Evolutionary conservation across 306 rosid genomes (phyloP), one percentile per base, ranked within the genome.

Genomic region (Hippophae gyantsensis): DNA sequence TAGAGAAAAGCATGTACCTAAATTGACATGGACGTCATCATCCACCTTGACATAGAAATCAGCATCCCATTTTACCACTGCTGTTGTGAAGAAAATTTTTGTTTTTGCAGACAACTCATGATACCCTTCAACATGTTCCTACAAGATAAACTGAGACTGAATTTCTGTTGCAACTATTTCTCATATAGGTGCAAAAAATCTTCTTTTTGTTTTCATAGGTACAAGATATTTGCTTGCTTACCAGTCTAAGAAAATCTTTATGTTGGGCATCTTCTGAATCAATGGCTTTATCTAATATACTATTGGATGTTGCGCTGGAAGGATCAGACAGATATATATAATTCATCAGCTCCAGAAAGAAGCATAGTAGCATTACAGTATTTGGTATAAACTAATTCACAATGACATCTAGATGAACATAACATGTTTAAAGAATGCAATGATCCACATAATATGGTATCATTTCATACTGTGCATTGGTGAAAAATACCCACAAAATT

Each of bases 121-220:
- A 72, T 93, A 86, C 64, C 99, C 99, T 86, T 93, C 97, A 67
- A 93, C 86, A 58, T 88, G 99, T 67, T 93, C 90, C 99, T 93
- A 64, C 75, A 80, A 56, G 44, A 61, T 18, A 62, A 71, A 57
- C 57, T 66, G 67, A 72, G 52, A 60, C 71, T 65, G 66, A 9
- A 63, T 46, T 57, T 62, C 54, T 8, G 9, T 57, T 43, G 53
- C 64, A 63, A 65, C 42, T 46, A 13, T 54, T 45, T 32, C 3
- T 32, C 38, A 32, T 32, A 32, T 32, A 32, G 38, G 38, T 32
- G 5, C 38, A 32, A 32, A 32, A 32, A 4, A 4, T 32, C 38
- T 4, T 4, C 5, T 69, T 62, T 50, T 25, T 2, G 13, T 6
- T 40, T 54, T 43, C 41, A 54, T 12, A 18, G 49, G 52, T 8